A percentile compares a stretch with the other conserved stretches of the same genome.
These are phyloP conservation scores for Beauveria australis DNA, from an alignment of 2,329 filamentous ascomycete genomes.

Conservation along the genomic window DNA sequence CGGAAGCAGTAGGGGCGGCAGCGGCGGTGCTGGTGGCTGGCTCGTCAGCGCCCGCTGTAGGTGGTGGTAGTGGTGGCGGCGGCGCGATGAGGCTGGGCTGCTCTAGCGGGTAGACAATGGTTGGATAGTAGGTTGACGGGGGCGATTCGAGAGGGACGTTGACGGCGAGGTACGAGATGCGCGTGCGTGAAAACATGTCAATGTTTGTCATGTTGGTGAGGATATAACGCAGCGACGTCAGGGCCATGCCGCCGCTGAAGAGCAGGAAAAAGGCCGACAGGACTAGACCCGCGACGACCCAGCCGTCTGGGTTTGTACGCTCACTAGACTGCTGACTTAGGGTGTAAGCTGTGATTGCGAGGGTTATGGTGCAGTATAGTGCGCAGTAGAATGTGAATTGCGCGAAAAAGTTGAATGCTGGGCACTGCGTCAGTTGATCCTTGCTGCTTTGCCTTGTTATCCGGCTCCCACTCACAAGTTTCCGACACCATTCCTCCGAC, in stretches of 20 bases:
- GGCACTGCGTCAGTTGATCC: neutral
- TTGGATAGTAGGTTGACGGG: slow-evolving; percentile 34
- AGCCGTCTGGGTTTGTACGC: slow-evolving; percentile 39
- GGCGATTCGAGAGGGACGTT: slow-evolving; percentile 49
- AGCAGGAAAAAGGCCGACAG: slow-evolving; percentile 66
- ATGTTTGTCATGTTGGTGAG: slow-evolving; percentile 75
- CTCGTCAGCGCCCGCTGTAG: neutral
- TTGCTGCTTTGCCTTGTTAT: neutral
- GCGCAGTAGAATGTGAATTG: slow-evolving; percentile 74
- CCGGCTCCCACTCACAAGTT: slow-evolving; percentile 43
- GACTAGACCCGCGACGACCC: slow-evolving; percentile 59
- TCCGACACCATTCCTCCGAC: slow-evolving; percentile 91
- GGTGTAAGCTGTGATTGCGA: slow-evolving; percentile 58
- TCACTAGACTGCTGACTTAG: slow-evolving; percentile 45
- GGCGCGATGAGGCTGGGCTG: slow-evolving; percentile 18
- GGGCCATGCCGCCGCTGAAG: slow-evolving; percentile 72
- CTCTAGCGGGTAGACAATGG: slow-evolving; percentile 53
- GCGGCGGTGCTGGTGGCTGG: neutral
- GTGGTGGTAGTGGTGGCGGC: slow-evolving; percentile 8
- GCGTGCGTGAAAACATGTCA: slow-evolving; percentile 59
- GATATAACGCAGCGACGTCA: slow-evolving; percentile 62
- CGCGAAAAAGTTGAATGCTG: slow-evolving; percentile 82
- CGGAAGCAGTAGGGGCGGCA: neutral
- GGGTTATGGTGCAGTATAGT: slow-evolving; percentile 55
- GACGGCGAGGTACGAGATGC: slow-evolving; percentile 67